Base-by-base conservation (phyloP, 2,329 filamentous ascomycete species). In the Epichloe brachyelytri region DNA sequence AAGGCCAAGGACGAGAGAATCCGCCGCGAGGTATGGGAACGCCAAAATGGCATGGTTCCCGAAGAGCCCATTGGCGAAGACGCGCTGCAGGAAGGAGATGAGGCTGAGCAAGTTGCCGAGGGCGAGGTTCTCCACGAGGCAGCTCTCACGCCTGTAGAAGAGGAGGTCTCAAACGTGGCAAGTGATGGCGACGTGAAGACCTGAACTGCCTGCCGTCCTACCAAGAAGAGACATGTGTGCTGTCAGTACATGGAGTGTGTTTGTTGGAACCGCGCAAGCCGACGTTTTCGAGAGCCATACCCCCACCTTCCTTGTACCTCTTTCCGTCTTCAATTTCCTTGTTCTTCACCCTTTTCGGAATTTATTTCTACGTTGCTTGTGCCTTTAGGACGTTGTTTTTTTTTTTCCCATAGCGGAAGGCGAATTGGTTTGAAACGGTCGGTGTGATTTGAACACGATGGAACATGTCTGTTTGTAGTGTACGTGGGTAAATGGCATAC, bases 1-100 rank as follows among this genome's bases (percentile, higher is more conserved):
- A 85, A 84, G 63, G 79, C 83, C 37, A 95, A 91, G 65, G 93
- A 98, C 61, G 93, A 97, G 54, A 78, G 80, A 58, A 88, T 89
- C 53, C 77, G 90, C 52, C 84, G 80, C 60, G 90, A 96, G 65
- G 86, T 84, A 12, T 85, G 81, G 81, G 80, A 83, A 59, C 69
- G 79, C 41, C 75, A 78, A 70, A 83, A 84, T 58, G 80, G 80
- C 12, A 66, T 78, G 15, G 52, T 73, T 17, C 63, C 71, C 0
- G 73, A 74, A 11, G 63, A 74, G 0, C 63, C 65, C 7, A 66
- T 68, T 38, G 74, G 68, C 22, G 69, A 71, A 17, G 68, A 68
- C 0, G 62, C 1, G 60, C 55, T 12, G 4, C 56, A 57, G 34
- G 55, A 54, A 11, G 62, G 59, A 22, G 57, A 59, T 4, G 59